phyloP scores from a whole-genome alignment of 1,139 yeast genomes.

The Casaregolazyma suthepensis region DNA sequence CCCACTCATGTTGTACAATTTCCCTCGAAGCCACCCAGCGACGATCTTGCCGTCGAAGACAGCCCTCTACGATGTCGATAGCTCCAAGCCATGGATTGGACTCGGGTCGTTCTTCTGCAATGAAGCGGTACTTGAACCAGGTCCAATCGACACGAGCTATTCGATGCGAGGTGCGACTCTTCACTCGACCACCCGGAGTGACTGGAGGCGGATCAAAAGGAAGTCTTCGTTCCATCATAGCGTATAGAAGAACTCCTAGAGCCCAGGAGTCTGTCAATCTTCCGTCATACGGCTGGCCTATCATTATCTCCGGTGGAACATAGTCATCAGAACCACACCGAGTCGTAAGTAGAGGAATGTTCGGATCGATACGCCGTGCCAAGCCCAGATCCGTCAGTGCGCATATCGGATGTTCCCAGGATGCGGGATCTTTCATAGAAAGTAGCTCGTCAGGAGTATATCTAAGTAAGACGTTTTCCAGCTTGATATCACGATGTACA shows the following conservation, averaged over 20 bases:
- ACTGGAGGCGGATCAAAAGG: constrained; percentile 65
- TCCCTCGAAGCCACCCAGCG: constrained; percentile 39
- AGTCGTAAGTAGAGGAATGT: constrained; percentile 62
- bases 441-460: constrained; percentile 32
- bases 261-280: constrained; percentile 91
- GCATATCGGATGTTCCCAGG: constrained; percentile 39
- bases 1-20: constrained; percentile 36
- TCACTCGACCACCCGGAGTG: constrained; percentile 38
- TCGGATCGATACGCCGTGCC: constrained; percentile 57
- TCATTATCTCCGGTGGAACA: constrained; percentile 84
- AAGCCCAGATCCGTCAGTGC: constrained; percentile 86
- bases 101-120: constrained; percentile 9
- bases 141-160: constrained; percentile 92
- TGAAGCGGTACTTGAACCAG: constrained; percentile 47
- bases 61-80: constrained; percentile 46
- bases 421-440: constrained; percentile 17
- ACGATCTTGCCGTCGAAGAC: constrained; percentile 49
- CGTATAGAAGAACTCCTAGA: constrained; percentile 79
- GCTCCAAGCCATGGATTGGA: constrained; percentile 37
- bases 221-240: constrained; percentile 72
- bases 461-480: constrained; percentile 69
- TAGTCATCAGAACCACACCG: constrained; percentile 96
- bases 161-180: constrained; percentile 71
- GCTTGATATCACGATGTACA: constrained; percentile 82
- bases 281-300: constrained; percentile 90